Conservation (phyloP, 1,139 yeast genomes). For the Candida pseudoviswanathii region DNA sequence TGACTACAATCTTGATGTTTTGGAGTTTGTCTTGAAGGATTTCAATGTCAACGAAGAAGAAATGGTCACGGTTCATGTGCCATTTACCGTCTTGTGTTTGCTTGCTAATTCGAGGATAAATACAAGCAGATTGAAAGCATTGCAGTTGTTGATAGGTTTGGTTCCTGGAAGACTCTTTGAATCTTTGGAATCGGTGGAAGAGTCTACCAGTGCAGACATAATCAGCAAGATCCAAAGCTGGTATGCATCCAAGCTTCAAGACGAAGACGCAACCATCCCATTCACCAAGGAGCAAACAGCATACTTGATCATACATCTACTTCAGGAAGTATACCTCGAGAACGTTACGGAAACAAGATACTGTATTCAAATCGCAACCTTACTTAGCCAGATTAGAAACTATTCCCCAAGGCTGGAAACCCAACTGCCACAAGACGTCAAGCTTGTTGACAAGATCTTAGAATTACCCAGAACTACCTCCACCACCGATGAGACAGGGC, state of each 20-base stretch:
- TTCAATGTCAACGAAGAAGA: slow-evolving; percentile 86
- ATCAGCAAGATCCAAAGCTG: slow-evolving; percentile 21
- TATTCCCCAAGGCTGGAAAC: slow-evolving; percentile 44
- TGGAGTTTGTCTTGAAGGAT: slow-evolving; percentile 59
- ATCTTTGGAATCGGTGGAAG: slow-evolving; percentile 33
- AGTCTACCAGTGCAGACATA: slow-evolving; percentile 18
- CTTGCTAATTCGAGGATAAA: slow-evolving; percentile 19
- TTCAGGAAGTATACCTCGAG: slow-evolving; percentile 35
- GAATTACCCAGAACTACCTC: background rate
- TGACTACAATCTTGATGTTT: slow-evolving; percentile 37
- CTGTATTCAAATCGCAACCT: slow-evolving; percentile 4
- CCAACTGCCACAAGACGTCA: slow-evolving; percentile 7
- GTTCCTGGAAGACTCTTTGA: slow-evolving; percentile 63
- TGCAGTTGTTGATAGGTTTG: slow-evolving; percentile 42
- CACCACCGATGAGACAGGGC: slow-evolving; percentile 7
- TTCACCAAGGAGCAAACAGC: slow-evolving; percentile 48
- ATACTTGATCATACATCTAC: slow-evolving; percentile 34
- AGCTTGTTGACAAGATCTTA: slow-evolving; percentile 11
- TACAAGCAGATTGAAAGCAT: slow-evolving; percentile 32
- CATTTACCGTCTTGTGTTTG: slow-evolving; percentile 60
- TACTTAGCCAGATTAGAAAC: slow-evolving; percentile 30
- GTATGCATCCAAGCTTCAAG: slow-evolving; percentile 15
- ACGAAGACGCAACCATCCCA: slow-evolving; percentile 28
- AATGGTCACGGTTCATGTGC: slow-evolving; percentile 75
- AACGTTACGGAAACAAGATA: slow-evolving; percentile 19